A percentile compares a stretch with the other conserved stretches of the same genome.
Evolutionary conservation across 148 eudicot genomes (phyloP).

Genomic region (Vaccinium darrowii): DNA sequence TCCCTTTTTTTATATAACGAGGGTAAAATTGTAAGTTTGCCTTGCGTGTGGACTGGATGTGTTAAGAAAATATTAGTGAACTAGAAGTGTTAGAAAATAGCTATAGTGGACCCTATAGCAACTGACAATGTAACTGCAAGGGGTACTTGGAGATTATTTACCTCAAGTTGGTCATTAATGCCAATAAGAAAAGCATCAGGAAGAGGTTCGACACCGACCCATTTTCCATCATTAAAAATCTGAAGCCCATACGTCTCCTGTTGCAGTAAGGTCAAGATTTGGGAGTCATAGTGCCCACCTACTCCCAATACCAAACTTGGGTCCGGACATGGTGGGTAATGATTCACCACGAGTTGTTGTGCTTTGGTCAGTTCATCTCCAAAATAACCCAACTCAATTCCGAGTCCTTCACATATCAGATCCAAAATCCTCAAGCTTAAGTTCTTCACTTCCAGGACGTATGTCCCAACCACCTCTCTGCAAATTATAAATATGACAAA

Average conservation of each 20-base stretch:
- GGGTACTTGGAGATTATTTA: not conserved
- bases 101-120: too few species aligned
- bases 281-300: not conserved
- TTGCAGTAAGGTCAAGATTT: not conserved
- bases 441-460: conserved; percentile 8
- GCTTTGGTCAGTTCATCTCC: not conserved
- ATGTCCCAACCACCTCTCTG: conserved; percentile 17
- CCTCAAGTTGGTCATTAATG: not conserved
- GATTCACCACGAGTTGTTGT: not conserved
- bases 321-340: conserved; percentile 8
- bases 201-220: not conserved
- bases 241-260: not conserved
- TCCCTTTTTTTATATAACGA: too few species aligned
- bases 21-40: too few species aligned
- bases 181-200: not conserved
- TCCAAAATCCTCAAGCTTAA: conserved; percentile 12
- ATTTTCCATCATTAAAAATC: not conserved
- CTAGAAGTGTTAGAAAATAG: too few species aligned
- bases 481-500: not conserved
- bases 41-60: too few species aligned
- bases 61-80: too few species aligned
- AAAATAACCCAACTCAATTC: conserved; percentile 12
- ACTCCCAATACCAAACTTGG: not conserved
- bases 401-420: conserved; percentile 22
- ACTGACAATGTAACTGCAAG: not conserved